Evolutionary conservation across 345 rosid genomes (phyloP).

Genomic region (Syzygium aromaticum): DNA sequence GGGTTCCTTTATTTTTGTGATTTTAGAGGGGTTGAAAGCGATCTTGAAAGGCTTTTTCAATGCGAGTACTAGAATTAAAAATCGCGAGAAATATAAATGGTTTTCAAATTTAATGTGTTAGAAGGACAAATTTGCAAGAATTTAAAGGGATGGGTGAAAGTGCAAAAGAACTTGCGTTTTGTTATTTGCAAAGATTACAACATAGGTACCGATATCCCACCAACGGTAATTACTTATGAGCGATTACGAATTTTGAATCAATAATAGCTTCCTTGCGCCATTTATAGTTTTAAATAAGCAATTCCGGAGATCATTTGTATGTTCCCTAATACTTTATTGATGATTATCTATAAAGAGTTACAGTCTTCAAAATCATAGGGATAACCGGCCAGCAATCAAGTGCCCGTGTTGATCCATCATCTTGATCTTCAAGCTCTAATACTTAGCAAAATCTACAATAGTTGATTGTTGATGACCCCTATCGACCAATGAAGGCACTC

Average conservation of each 20-base stretch:
- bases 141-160: too few species aligned
- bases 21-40: too few species aligned
- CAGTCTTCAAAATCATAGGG: neutral
- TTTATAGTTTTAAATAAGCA: neutral
- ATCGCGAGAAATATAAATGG: too few species aligned
- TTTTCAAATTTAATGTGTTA: too few species aligned
- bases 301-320: neutral
- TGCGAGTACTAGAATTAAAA: too few species aligned
- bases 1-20: neutral
- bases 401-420: neutral
- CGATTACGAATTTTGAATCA: neutral
- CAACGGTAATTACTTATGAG: neutral
- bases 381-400: neutral
- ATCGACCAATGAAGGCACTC: neutral
- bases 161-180: too few species aligned
- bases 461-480: neutral
- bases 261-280: neutral
- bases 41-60: too few species aligned
- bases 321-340: neutral
- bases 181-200: neutral
- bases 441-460: neutral
- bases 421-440: neutral
- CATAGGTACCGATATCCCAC: neutral
- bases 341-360: neutral
- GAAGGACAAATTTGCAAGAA: too few species aligned